Conservation (phyloP, 371 early-diverging fungal species). For the Mortierella sp. region DNA sequence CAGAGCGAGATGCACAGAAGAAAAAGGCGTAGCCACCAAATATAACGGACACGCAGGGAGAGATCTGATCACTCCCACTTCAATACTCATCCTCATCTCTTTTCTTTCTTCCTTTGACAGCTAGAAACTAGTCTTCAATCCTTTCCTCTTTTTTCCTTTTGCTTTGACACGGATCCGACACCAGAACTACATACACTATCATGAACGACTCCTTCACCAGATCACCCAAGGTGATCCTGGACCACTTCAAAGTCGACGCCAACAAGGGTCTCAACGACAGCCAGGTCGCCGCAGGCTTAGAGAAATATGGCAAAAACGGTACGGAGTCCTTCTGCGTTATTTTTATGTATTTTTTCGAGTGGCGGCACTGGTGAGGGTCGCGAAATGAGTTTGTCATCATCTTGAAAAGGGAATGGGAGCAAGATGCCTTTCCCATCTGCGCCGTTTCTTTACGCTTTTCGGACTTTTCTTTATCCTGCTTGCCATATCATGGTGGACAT, state of each 20-base stretch:
- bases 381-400: neutral
- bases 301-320: constrained; percentile 85
- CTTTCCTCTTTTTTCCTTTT: neutral
- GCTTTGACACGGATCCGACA: neutral
- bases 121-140: neutral
- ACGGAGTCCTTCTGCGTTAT: constrained; percentile 30
- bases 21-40: neutral
- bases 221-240: constrained; percentile 76
- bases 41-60: neutral
- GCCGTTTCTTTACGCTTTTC: neutral
- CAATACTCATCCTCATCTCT: constrained; percentile 3
- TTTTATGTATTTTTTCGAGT: neutral
- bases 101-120: neutral
- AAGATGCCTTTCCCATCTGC: neutral
- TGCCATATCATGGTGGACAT: neutral
- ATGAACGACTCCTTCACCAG: constrained; percentile 81
- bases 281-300: constrained; percentile 69
- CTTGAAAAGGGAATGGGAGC: neutral
- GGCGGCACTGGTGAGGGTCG: neutral
- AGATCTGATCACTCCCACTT: neutral
- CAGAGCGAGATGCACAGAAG: neutral
- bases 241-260: constrained; percentile 71
- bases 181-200: constrained; percentile 12
- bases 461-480: constrained; percentile 5
- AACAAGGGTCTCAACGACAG: constrained; percentile 69